Percentiles rank a stretch among this genome's conserved stretches.
phyloP scores from a whole-genome alignment of 257 asterid genomes.

The Verbena officinalis region DNA sequence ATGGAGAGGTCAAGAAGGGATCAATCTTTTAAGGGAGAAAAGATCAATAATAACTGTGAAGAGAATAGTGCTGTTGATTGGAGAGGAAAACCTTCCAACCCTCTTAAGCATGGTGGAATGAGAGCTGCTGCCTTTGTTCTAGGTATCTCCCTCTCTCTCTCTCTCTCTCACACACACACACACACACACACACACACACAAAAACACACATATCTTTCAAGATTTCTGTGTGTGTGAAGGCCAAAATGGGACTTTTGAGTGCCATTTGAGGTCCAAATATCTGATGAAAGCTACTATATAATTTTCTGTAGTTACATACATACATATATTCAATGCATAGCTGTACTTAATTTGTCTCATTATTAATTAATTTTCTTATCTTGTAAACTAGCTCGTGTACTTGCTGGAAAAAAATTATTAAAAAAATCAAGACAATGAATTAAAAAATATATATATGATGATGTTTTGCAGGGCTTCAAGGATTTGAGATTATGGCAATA shows the following conservation, averaged over 20 bases:
- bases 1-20: conserved; percentile 45
- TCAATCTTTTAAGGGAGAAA: conserved; percentile 18
- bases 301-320: not conserved
- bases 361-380: no score
- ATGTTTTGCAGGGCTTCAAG: conserved; percentile 74
- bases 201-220: no score
- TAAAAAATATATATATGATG: not conserved
- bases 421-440: no score
- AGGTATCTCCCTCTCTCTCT: conserved; percentile 46
- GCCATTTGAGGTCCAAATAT: not conserved
- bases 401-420: no score
- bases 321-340: no score
- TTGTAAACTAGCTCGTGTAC: no score
- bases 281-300: not conserved
- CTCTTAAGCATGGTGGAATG: conserved; percentile 83
- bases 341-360: no score
- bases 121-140: conserved; percentile 80
- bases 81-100: conserved; percentile 83
- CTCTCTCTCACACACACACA: not conserved
- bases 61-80: conserved; percentile 60
- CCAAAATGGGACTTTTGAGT: not conserved
- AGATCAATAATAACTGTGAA: conserved; percentile 14
- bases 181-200: no score
- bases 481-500: conserved; percentile 94
- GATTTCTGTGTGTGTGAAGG: not conserved